These are phyloP conservation scores for Jimgerdemannia lactiflua DNA, from an alignment of 192 early-diverging fungal genomes.

Conservation along the genomic window DNA sequence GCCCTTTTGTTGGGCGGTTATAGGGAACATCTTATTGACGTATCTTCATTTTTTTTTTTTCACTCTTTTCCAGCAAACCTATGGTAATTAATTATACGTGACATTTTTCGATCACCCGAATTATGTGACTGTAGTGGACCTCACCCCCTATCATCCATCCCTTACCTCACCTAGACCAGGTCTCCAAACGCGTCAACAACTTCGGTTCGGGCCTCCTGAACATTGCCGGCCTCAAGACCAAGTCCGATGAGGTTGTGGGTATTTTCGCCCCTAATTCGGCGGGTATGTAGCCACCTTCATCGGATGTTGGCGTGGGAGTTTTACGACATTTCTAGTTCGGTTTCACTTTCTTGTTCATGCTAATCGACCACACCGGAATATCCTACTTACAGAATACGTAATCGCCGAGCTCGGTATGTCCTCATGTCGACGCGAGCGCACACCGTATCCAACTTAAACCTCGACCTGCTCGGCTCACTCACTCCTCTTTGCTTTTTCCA, in stretches of 20 bases:
- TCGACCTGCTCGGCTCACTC: background rate
- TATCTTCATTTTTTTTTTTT: constrained; percentile 1
- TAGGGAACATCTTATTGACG: background rate
- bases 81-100: constrained; percentile 26
- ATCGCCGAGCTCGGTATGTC: constrained; percentile 6
- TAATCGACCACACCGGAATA: too few relatives aligned
- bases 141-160: too few relatives aligned
- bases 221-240: constrained; percentile 25
- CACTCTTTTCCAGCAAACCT: constrained; percentile 25
- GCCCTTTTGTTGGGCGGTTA: background rate
- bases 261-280: constrained; percentile 27
- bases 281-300: constrained; percentile 25
- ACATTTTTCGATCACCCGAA: background rate
- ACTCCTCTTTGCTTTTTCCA: background rate
- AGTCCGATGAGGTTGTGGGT: constrained; percentile 28
- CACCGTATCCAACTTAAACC: too few relatives aligned
- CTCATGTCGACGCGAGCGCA: background rate
- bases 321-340: too few relatives aligned
- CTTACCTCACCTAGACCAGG: constrained; percentile 18
- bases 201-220: constrained; percentile 72
- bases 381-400: background rate
- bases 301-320: background rate
- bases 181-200: constrained; percentile 52
- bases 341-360: too few relatives aligned
- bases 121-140: background rate